Conservation (phyloP, 306 rosid species). For the Vigna angularis region DNA sequence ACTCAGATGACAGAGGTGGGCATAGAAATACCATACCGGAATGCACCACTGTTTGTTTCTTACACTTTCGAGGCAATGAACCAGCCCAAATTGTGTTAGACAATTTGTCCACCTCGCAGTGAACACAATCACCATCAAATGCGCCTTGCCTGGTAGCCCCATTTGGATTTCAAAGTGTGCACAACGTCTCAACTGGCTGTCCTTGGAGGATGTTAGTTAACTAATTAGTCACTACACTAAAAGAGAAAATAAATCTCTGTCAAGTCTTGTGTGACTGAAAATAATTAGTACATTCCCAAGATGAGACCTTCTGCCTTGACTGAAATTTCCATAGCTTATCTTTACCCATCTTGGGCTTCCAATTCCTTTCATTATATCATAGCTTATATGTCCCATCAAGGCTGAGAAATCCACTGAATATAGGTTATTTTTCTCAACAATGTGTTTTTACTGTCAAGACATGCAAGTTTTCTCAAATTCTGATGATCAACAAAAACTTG, state of each 20-base stretch:
- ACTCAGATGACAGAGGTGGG: background rate
- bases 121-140: background rate
- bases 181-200: background rate
- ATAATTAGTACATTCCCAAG: background rate
- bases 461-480: constrained; percentile 6
- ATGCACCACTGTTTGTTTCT: constrained; percentile 14
- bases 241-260: constrained; percentile 7
- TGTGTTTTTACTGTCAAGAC: background rate
- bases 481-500: constrained; percentile 19
- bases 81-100: background rate
- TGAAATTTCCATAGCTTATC: background rate
- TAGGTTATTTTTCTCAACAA: background rate
- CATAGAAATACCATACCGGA: background rate
- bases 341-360: constrained; percentile 2
- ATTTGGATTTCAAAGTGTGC: constrained; percentile 15
- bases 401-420: background rate
- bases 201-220: background rate
- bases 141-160: background rate
- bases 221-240: background rate
- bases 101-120: background rate
- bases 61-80: background rate
- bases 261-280: background rate
- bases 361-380: constrained; percentile 24
- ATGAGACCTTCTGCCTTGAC: background rate
- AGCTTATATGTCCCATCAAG: background rate